Conservation (phyloP, 73 alveolate genomes). For the Loxodes magnus region DNA sequence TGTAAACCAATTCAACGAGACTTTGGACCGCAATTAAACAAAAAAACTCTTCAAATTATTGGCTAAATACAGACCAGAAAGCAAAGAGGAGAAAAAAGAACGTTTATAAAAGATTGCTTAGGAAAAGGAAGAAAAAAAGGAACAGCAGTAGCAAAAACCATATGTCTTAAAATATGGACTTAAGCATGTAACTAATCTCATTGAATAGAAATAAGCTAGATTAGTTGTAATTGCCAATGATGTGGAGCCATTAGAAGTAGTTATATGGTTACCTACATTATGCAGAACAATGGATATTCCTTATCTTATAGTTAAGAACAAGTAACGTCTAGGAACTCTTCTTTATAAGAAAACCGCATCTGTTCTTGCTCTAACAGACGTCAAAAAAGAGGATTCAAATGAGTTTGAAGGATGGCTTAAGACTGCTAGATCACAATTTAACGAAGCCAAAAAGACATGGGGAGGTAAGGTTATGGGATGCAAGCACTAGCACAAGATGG, state of each 20-base stretch:
- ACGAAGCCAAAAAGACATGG: slow-evolving; percentile 41
- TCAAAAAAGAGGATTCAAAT: slow-evolving; percentile 76
- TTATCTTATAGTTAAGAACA: slow-evolving; percentile 82
- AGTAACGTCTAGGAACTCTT: slow-evolving; percentile 89
- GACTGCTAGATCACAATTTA: slow-evolving; percentile 52
- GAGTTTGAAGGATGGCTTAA: slow-evolving; percentile 62
- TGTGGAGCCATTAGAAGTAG: slow-evolving; percentile 94
- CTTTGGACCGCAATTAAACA: slow-evolving; percentile 44
- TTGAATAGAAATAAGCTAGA: slow-evolving; percentile 90
- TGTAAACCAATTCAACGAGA: slow-evolving; percentile 75
- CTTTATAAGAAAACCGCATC: slow-evolving; percentile 94
- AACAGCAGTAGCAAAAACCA: slow-evolving; percentile 75
- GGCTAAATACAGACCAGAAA: slow-evolving; percentile 80
- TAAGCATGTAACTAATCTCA: slow-evolving; percentile 90
- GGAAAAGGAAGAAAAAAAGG: slow-evolving; percentile 53
- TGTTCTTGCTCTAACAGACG: slow-evolving; percentile 93
- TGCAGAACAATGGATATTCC: slow-evolving; percentile 95
- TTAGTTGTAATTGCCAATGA: slow-evolving; percentile 93
- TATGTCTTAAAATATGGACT: slow-evolving; percentile 83
- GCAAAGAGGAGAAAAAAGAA: slow-evolving; percentile 71
- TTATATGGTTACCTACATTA: slow-evolving; percentile 90
- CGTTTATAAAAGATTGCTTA: slow-evolving; percentile 80
- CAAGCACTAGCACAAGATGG: slow-evolving; percentile 45
- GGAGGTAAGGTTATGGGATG: slow-evolving; percentile 60
- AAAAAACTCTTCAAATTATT: slow-evolving; percentile 53